These are phyloP conservation scores for Shiraia sp. DNA, from an alignment of 2,329 filamentous ascomycete genomes.

Conservation along the genomic window DNA sequence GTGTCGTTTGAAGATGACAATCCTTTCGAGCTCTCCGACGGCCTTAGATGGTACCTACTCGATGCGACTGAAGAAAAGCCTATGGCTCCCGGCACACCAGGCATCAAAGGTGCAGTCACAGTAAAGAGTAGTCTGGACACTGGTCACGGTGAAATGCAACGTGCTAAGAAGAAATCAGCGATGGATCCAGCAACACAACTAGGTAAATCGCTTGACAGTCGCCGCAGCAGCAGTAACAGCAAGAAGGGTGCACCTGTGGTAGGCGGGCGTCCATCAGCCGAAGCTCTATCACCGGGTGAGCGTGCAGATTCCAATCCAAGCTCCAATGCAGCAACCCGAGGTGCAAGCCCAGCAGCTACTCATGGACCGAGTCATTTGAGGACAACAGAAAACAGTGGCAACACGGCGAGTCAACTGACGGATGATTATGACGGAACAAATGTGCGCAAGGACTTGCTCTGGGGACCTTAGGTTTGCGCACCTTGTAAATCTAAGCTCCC, in stretches of 20 bases:
- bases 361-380: slow-evolving; percentile 40
- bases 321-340: slow-evolving; percentile 36
- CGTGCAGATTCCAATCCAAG: slow-evolving; percentile 27
- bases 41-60: slow-evolving; percentile 92
- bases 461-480: slow-evolving; percentile 46
- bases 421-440: slow-evolving; percentile 41
- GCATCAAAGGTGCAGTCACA: slow-evolving; percentile 80
- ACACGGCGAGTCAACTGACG: slow-evolving; percentile 21
- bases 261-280: slow-evolving; percentile 31
- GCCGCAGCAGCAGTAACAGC: slow-evolving; percentile 83
- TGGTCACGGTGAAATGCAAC: slow-evolving; percentile 70
- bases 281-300: slow-evolving; percentile 27
- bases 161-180: slow-evolving; percentile 48
- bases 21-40: slow-evolving; percentile 94
- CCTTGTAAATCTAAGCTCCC: slow-evolving; percentile 39
- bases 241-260: slow-evolving; percentile 67
- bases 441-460: slow-evolving; percentile 51
- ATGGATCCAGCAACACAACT: slow-evolving; percentile 56
- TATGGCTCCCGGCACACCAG: slow-evolving; percentile 84
- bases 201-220: slow-evolving; percentile 87
- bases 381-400: slow-evolving; percentile 33
- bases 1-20: slow-evolving; percentile 81
- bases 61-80: slow-evolving; percentile 93
- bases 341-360: slow-evolving; percentile 35
- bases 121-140: slow-evolving; percentile 87